Base-by-base conservation (phyloP, 2,329 filamentous ascomycete genomes). In the Aureobasidium sp. region DNA sequence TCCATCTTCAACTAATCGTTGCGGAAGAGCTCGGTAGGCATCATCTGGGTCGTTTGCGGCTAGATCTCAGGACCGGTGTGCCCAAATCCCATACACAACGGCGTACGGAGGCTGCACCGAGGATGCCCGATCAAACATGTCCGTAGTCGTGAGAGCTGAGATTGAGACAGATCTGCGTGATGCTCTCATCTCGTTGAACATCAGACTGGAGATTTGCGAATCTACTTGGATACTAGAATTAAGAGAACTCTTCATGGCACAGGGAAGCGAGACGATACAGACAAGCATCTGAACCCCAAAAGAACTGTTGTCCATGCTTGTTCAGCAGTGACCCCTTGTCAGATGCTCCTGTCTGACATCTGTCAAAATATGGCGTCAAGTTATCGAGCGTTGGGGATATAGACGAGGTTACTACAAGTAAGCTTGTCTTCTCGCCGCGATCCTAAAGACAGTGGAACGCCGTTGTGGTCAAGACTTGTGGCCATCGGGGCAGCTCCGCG, bases 11-110 rank as follows among this genome's bases (percentile, higher is more conserved):
- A 39, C 32, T 20, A 37, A 37, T 8, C 10, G 15, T 29, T 36
- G 12, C 55, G 55, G 55, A 59, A 27, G 41, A 59, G 55, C 55
- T 59, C 55, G 55, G 55, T 32, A 44, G 43, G n/a, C 15, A 43
- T 17, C 41, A 47, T 47, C 32, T 44, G 55, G 24, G n/a, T 37
- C 29, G 53, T 47, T 59, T 47, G 20, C 29, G 43, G 41, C n/a
- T 47, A 47, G 32, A 59, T 46, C 24, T 59, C n/a, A 47, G 43
- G 41, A 24, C 24, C 55, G 43, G 55, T 2, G 41, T 36, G 3
- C 20, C 41, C 55, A 32, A 32, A 27, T 41, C 29, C 5, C 10
- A 13, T 47, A 26, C 32, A 37, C 5, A 59, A 46, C 41, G 55
- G 41, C 13, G 32, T 10, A 24, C 2, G 13, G 43, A 59, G 43